Percentiles rank a stretch among this genome's conserved stretches.
phyloP scores from a whole-genome alignment of 2,329 filamentous ascomycete species.

The Bipolaris gigantea region DNA sequence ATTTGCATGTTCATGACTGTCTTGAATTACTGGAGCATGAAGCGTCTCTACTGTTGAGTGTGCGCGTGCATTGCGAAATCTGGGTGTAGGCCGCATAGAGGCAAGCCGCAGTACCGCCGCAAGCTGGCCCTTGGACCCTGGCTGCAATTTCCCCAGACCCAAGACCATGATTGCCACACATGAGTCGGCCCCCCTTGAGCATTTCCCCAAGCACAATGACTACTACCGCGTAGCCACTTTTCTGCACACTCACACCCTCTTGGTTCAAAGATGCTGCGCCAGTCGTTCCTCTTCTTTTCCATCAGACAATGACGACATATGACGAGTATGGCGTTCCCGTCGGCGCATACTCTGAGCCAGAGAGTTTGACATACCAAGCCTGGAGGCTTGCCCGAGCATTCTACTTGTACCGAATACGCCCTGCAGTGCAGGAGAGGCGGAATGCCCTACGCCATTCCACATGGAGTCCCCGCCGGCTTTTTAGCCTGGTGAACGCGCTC shows the following conservation, averaged over 20 bases:
- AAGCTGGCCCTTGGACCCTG: conserved; percentile 15
- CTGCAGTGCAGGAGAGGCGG: conserved; percentile 20
- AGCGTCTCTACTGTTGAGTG: not conserved
- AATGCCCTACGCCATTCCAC: conserved; percentile 16
- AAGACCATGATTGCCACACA: conserved; percentile 9
- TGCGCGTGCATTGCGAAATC: not conserved
- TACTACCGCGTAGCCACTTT: conserved; percentile 14
- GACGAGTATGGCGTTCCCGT: conserved; percentile 46
- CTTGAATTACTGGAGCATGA: not conserved
- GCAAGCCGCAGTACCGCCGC: conserved; percentile 11
- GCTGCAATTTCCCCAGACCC: conserved; percentile 20
- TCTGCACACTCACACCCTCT: conserved; percentile 2
- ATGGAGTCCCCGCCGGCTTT: conserved; percentile 30
- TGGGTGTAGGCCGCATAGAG: not conserved
- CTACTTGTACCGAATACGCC: conserved; percentile 34
- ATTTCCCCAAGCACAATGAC: conserved; percentile 21
- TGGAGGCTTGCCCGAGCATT: conserved; percentile 37
- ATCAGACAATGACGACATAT: conserved; percentile 41
- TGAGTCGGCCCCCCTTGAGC: conserved; percentile 12
- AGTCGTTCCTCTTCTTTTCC: conserved; percentile 9
- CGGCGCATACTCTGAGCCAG: conserved; percentile 42
- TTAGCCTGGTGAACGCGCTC: conserved; percentile 52
- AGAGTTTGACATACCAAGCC: conserved; percentile 38
- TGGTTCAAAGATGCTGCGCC: conserved; percentile 35
- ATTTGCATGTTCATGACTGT: conserved; percentile 9